Percentiles rank a stretch among this genome's conserved stretches.
Conservation (phyloP, 2,329 filamentous ascomycete genomes). For the Chaetothyriales sp. region DNA sequence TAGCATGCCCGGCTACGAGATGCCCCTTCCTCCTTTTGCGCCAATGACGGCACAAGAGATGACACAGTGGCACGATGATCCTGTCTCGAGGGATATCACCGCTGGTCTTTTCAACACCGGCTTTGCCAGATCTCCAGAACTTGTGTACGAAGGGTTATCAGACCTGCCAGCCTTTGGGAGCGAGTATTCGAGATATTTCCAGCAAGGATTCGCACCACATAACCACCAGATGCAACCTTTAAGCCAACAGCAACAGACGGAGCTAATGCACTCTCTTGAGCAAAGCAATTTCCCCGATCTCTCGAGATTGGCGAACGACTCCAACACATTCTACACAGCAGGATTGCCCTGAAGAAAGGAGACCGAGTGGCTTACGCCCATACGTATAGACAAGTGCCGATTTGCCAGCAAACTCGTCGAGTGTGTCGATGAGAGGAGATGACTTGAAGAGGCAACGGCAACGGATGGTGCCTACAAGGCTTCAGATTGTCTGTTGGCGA, state of each 20-base stretch:
- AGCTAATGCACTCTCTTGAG: constrained; percentile 69
- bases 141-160: constrained; percentile 18
- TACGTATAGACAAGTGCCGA: neutral
- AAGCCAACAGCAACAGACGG: constrained; percentile 65
- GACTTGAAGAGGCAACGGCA: too few relatives aligned
- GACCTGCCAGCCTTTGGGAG: constrained; percentile 31
- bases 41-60: neutral
- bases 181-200: constrained; percentile 34
- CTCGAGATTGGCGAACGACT: constrained; percentile 26
- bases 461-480: too few relatives aligned
- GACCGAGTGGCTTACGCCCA: neutral
- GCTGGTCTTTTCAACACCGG: constrained; percentile 8
- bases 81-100: constrained; percentile 22
- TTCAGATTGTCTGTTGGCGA: too few relatives aligned
- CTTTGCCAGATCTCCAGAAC: constrained; percentile 9
- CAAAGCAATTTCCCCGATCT: constrained; percentile 34
- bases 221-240: constrained; percentile 52
- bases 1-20: constrained; percentile 10
- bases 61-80: constrained; percentile 4
- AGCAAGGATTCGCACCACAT: constrained; percentile 31
- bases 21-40: constrained; percentile 2
- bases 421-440: too few relatives aligned
- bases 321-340: constrained; percentile 26
- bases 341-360: constrained; percentile 8
- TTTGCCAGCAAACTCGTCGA: neutral